Evolutionary conservation across 768 basidiomycete species (phyloP).

Genomic region (Tricholoma terreum): DNA sequence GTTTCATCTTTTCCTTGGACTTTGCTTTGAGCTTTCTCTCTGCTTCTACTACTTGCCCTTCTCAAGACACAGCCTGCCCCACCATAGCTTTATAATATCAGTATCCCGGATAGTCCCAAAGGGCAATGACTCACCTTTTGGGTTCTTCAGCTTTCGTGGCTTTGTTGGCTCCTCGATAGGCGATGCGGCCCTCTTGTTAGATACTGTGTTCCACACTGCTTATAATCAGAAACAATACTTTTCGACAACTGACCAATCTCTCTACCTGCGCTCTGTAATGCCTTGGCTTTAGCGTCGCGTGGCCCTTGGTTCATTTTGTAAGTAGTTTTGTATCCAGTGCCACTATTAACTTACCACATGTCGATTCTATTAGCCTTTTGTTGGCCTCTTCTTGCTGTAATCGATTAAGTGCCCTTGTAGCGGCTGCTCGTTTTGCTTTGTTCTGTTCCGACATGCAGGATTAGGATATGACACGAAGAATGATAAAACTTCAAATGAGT

Average conservation of each 20-base stretch:
- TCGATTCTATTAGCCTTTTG: too few species aligned
- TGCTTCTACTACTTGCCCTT: not conserved
- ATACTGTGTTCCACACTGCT: not conserved
- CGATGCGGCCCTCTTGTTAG: not conserved
- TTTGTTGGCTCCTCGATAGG: not conserved
- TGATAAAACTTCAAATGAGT: too few species aligned
- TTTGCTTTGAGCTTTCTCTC: not conserved
- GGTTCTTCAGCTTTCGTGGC: not conserved
- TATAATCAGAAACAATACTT: not conserved
- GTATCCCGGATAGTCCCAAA: not conserved
- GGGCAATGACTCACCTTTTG: not conserved
- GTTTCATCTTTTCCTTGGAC: not conserved
- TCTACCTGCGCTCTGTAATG: not conserved
- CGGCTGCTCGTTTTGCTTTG: too few species aligned
- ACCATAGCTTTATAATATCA: not conserved
- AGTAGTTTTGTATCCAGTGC: not conserved
- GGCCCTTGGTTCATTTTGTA: not conserved
- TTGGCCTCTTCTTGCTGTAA: not conserved
- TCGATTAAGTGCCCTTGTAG: too few species aligned
- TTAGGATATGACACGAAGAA: too few species aligned
- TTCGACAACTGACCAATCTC: not conserved
- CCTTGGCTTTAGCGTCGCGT: not conserved
- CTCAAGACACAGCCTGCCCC: not conserved
- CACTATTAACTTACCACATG: not conserved
- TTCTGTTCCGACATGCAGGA: not conserved